Evolutionary conservation across 140 eudicot species (phyloP), one percentile per base, ranked within the genome.

Genomic region (Stevia rebaudiana): DNA sequence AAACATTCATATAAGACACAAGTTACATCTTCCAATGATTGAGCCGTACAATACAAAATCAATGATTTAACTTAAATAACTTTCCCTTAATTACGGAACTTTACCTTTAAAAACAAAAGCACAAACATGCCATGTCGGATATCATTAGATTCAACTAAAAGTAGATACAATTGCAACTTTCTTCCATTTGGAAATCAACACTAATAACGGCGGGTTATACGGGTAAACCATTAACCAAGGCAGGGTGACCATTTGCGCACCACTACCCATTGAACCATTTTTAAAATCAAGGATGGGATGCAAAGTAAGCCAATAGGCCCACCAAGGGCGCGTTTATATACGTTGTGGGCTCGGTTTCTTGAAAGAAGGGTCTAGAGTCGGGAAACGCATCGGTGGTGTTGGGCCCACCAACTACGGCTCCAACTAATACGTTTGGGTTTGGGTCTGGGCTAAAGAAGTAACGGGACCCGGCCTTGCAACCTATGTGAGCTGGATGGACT

Each of bases 371-470:
- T 86, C 98, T 84, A 0, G 98, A 87, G 81, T 91, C 98, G 0
- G 98, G 96, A 36, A 91, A 91, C 0, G 91, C 77, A 65, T 91
- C 98, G 2, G 95, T 40, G 48, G 74, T 80, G 67, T 91, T 83
- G 58, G 98, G 98, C 67, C 98, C 98, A 52, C 98, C 98, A 4
- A 91, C 98, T 1, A 91, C 98, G 0, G 98, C 98, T 48, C 98
- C 98, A 40, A 91, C 76, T 8, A 87, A 43, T 1, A 79, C 50
- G 50, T 91, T 91, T 9, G 98, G 98, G 82, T 91, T 91, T 1
- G 96, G 98, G 51, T 84, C 79, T 7, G 98, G 96, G 60, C 95
- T 87, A 8, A 87, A 46, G 60, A 49, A 91, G 28, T 87, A 91
- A 4, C 78, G 82, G 0, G 98, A 84, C 11, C 98, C 98, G 0